These are phyloP conservation scores for Hemisphaericaspora nanyangensis DNA, from an alignment of 805 yeast species.

Conservation along the genomic window DNA sequence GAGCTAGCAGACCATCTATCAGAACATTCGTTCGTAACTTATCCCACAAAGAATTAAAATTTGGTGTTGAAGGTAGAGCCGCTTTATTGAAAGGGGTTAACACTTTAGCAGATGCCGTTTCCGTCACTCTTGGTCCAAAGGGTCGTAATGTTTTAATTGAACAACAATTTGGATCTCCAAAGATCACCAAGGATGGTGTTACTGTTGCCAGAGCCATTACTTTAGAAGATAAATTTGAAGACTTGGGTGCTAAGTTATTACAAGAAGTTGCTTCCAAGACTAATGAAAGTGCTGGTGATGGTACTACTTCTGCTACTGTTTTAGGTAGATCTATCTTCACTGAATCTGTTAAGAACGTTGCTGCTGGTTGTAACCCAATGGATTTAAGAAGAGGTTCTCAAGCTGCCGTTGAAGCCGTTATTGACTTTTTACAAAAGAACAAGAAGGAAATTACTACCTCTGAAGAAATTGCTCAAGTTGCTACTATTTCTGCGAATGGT, in stretches of 20 bases:
- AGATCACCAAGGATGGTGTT: conserved; percentile 98
- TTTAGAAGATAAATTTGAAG: conserved; percentile 87
- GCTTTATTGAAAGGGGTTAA: conserved; percentile 92
- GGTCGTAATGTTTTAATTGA: conserved; percentile 96
- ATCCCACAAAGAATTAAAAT: conserved; percentile 89
- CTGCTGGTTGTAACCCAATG: conserved; percentile 99
- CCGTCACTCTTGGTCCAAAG: conserved; percentile 95
- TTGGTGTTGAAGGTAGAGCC: conserved; percentile 97
- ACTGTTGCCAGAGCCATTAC: conserved; percentile 88
- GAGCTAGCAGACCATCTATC: conserved; percentile 35
- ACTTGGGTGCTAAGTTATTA: conserved; percentile 90
- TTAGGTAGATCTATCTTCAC: conserved; percentile 93
- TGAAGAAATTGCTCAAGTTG: conserved; percentile 96
- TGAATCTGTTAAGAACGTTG: conserved; percentile 93
- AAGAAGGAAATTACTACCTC: conserved; percentile 91
- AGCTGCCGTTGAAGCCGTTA: conserved; percentile 93
- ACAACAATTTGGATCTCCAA: conserved; percentile 95
- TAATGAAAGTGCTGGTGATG: conserved; percentile 97
- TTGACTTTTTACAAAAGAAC: conserved; percentile 74
- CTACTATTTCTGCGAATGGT: conserved; percentile 96
- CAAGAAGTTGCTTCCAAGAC: conserved; percentile 98
- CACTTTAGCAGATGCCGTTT: conserved; percentile 91
- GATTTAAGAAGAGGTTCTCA: conserved; percentile 96
- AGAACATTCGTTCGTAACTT: conserved; percentile 46
- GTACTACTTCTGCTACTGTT: conserved; percentile 97